Evolutionary conservation across 2,329 filamentous ascomycete species (phyloP).

Genomic region (Rhynchosporium graminicola): DNA sequence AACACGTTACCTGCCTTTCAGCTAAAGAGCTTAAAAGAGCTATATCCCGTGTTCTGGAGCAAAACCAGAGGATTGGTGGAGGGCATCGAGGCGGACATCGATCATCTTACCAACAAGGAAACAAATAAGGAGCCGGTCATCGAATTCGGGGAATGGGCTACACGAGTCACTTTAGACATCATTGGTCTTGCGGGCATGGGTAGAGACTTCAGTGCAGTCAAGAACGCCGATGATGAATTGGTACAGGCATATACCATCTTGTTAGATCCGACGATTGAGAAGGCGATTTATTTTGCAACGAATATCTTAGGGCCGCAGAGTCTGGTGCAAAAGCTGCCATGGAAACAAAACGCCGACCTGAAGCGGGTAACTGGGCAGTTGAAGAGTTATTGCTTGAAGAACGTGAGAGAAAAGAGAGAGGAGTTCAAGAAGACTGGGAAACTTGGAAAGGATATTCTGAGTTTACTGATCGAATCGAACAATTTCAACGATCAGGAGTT

Average conservation of each 20-base stretch:
- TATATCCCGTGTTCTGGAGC: slow-evolving; percentile 86
- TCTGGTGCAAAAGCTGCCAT: slow-evolving; percentile 62
- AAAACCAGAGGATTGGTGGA: slow-evolving; percentile 61
- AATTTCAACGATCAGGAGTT: slow-evolving; percentile 75
- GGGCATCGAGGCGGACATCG: slow-evolving; percentile 46
- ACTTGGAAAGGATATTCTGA: slow-evolving; percentile 70
- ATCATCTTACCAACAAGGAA: slow-evolving; percentile 37
- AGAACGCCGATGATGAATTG: slow-evolving; percentile 59
- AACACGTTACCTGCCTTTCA: slow-evolving; percentile 77
- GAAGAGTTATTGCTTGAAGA: slow-evolving; percentile 61
- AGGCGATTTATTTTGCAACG: slow-evolving; percentile 57
- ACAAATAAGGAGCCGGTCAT: slow-evolving; percentile 44
- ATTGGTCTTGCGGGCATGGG: slow-evolving; percentile 67
- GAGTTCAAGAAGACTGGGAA: slow-evolving; percentile 50
- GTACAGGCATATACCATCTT: slow-evolving; percentile 56
- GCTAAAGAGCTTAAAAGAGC: slow-evolving; percentile 77
- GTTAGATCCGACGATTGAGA: slow-evolving; percentile 53
- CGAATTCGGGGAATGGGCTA: slow-evolving; percentile 63
- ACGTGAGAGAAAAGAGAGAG: slow-evolving; percentile 68
- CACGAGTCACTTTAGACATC: slow-evolving; percentile 70
- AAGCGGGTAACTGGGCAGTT: slow-evolving; percentile 51
- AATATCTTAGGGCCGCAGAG: slow-evolving; percentile 61
- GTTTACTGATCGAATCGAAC: slow-evolving; percentile 73
- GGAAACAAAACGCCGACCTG: slow-evolving; percentile 68
- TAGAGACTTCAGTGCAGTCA: slow-evolving; percentile 65